Conservation (phyloP, 2,329 filamentous ascomycete genomes). For the Hypoxylon sp. region DNA sequence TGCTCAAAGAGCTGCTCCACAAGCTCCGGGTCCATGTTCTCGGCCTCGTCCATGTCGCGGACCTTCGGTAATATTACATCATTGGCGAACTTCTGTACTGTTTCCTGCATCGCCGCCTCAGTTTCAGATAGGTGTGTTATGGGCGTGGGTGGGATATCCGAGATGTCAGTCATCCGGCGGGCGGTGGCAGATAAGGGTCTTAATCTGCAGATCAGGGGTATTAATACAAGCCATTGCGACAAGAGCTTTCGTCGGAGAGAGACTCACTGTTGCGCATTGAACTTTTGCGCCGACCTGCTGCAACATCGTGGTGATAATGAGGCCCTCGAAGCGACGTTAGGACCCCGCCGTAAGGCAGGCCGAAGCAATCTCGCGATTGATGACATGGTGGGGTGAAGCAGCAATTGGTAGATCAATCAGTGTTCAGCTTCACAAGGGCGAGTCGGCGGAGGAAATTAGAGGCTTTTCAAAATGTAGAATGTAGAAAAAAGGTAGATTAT, state of each 20-base stretch:
- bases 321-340: conserved; percentile 54
- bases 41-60: conserved; percentile 97
- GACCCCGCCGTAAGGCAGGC: conserved; percentile 65
- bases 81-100: conserved; percentile 90
- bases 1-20: conserved; percentile 98
- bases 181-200: conserved; percentile 72
- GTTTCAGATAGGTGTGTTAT: conserved; percentile 94
- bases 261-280: conserved; percentile 54
- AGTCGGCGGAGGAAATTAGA: conserved; percentile 8
- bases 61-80: conserved; percentile 92
- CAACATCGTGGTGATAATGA: conserved; percentile 50
- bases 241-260: conserved; percentile 10
- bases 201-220: conserved; percentile 23
- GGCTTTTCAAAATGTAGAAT: conserved; percentile 2
- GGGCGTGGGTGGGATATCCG: conserved; percentile 87
- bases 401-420: conserved; percentile 8
- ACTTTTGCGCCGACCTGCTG: conserved; percentile 49
- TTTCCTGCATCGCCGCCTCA: conserved; percentile 89
- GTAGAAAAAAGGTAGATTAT: conserved; percentile 3
- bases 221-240: conserved; percentile 26
- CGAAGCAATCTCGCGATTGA: conserved; percentile 66
- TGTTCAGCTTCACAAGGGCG: conserved; percentile 4
- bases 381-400: conserved; percentile 57
- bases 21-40: conserved; percentile 89
- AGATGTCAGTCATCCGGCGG: conserved; percentile 74